These are phyloP conservation scores for Fusarium pseudograminearum DNA, from an alignment of 2,329 filamentous ascomycete species.

Conservation along the genomic window DNA sequence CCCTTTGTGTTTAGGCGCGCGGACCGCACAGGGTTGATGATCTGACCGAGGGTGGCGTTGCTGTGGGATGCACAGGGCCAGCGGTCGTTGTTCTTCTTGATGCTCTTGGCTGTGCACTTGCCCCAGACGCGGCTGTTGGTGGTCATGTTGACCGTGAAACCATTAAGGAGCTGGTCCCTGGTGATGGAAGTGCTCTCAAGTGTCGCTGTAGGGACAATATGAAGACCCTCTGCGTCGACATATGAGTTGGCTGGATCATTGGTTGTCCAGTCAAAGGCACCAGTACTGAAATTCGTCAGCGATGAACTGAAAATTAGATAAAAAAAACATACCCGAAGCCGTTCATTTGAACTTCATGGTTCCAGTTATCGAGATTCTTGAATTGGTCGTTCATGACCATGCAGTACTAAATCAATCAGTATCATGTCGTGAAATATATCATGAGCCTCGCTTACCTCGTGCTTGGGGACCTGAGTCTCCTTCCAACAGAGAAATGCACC, in stretches of 20 bases:
- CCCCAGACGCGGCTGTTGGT: slow-evolving; percentile 46
- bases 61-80: slow-evolving; percentile 54
- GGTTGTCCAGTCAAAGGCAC: slow-evolving; percentile 66
- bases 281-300: slow-evolving; percentile 41
- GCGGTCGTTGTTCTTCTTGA: slow-evolving; percentile 28
- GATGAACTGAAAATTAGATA: rapidly evolving
- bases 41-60: slow-evolving; percentile 58
- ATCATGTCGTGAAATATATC: neutral
- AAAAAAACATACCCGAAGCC: slow-evolving; percentile 53
- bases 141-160: slow-evolving; percentile 60
- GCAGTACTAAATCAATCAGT: slow-evolving; percentile 39
- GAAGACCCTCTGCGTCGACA: slow-evolving; percentile 59
- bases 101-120: slow-evolving; percentile 54
- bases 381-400: slow-evolving; percentile 44
- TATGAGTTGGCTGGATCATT: slow-evolving; percentile 59
- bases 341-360: slow-evolving; percentile 57
- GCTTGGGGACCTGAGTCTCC: slow-evolving; percentile 34
- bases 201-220: slow-evolving; percentile 64
- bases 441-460: slow-evolving; percentile 27
- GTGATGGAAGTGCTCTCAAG: slow-evolving; percentile 48
- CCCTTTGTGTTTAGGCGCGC: slow-evolving; percentile 58
- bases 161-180: slow-evolving; percentile 51
- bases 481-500: slow-evolving; percentile 41
- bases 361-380: slow-evolving; percentile 58
- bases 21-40: slow-evolving; percentile 63